Base-by-base conservation (phyloP, 75 land plant species). In the Pinus taeda region DNA sequence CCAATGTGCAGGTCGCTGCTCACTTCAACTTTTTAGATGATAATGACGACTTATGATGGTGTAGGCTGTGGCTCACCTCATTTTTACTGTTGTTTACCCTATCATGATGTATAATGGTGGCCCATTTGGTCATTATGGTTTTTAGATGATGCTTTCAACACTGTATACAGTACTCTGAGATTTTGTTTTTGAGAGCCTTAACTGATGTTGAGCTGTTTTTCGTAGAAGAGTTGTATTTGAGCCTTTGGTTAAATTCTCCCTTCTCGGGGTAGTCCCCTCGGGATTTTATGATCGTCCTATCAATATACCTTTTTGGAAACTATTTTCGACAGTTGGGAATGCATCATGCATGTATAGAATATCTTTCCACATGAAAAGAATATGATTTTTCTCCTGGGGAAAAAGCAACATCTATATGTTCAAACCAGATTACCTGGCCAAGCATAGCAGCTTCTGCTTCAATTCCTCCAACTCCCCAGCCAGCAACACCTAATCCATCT, bases 401-500 rank as follows among this genome's bases (percentile, higher is more conserved):
- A 61, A 36, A 55, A n/a, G 29, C 49, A 57, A 71, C 29, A 18
- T n/a, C 22, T 4, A 24, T 24, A 59, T 18, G 12, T 45, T 45
- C 56, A 55, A 30, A 30, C 20, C 37, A 39, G 12, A 55, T 26
- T 83, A 92, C 95, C 86, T 92, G 95, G 37, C 97, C 95, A 86
- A 94, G 95, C 95, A 94, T 92, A 61, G 93, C 85, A 57, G 97
- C 91, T 75, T 94, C 97, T 75, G 97, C 97, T 77, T 94, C 97
- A 81, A 94, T 94, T 15, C 97, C 97, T 69, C 97, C 97, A 83
- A 94, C 97, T 70, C 97, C 97, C 97, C 97, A 94, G 15, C 97
- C 97, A 76, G 97, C 97, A 83, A 94, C 97, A 77, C 97, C 97
- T 66, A 94, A 80, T 18, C 97, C 97, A 76, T 92, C 97, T 64